Evolutionary conservation across 768 basidiomycete genomes (phyloP), one percentile per base, ranked within the genome.

Genomic region (Pulveroboletus sp.): DNA sequence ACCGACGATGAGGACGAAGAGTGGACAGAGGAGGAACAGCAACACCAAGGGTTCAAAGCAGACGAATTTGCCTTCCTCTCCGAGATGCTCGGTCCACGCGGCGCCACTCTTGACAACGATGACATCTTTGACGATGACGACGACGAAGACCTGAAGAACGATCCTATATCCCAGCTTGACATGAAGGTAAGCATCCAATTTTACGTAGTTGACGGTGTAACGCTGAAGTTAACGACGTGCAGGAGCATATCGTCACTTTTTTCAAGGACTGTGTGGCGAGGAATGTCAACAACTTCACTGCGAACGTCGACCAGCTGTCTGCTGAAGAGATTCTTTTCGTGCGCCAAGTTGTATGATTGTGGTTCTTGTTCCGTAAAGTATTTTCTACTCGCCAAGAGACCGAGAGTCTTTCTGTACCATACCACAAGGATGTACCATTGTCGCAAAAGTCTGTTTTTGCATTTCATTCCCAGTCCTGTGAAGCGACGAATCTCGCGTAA

Each of bases 1-100:
- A 85, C 80, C 9, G 91, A 94, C 55, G 91, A 93, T 61, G 88
- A 80, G 76, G 88, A 93, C 54, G 91, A 91, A 29, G 90, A 91
- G n/a, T 98, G 95, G 95, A 78, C 81, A 10, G 94, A 97, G 58
- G 93, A 94, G 61, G 93, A 90, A 47, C 80, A 77, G 40, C 66
- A 78, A 29, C 71, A 80, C 41, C 77, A 81, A 59, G 70, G 72
- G 8, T 69, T 77, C 58, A 87, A 82, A 59, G 73, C 82, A 42
- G 87, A 89, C n/a, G 87, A 91, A 58, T 82, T 90, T 55, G 81
- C 84, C 20, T 90, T 84, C 73, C 70, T 97, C 32, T 92, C 92
- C 6, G 89, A 93, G 40, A 76, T 91, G 75, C 76, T 93, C 41
- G 85, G 87, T 11, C 81, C 84, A 1, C 82, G 79, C 41, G 87